Base-by-base conservation (phyloP, 2,329 filamentous ascomycete genomes). In the Cryphonectria naterciae region DNA sequence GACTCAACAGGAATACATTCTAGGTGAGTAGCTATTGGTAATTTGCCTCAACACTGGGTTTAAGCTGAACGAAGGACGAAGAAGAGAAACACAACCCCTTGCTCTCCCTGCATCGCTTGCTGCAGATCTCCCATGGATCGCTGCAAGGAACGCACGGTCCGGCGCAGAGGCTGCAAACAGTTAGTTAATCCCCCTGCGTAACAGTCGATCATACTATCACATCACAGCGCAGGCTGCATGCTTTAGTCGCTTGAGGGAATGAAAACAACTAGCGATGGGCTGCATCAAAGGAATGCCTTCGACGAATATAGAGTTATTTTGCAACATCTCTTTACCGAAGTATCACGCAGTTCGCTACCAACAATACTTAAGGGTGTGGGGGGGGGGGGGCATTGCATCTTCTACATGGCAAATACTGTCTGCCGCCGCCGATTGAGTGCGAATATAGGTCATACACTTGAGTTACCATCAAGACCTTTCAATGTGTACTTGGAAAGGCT, bases 131-230 rank as follows among this genome's bases (percentile, higher is more conserved):
- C 54, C 54, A 32, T 19, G 13, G 54, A 58, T 58, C 25, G 54
- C 54, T 58, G 54, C 28, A 58, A 32, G 54, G 54, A 6, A 32
- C 52, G 52, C 52, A 56, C 52, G 52, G 52, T 28, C 25, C 54
- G 54, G 54, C 54, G 25, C 25, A 58, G 15, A 58, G 54, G 54
- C 54, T 58, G 5, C 54, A 58, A 32, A 17, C 28, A 32, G 54
- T 35, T 58, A 58, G 54, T 19, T 5, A 58, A 8, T 2, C 2
- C 54, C 54, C 1, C 5, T 13, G 15, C 19, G 25, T 32, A 58
- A 58, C 25, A 32, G 54, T 58, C 54, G 54, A 58, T 58, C 54
- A 58, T 15, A 58, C 54, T 58, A 58, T 58, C 54, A 58, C 54
- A 58, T 58, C 54, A 58, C 54, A 58, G 54, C 54, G 32, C 54